phyloP scores from a whole-genome alignment of 345 rosid species.

The Rhizophora apiculata region DNA sequence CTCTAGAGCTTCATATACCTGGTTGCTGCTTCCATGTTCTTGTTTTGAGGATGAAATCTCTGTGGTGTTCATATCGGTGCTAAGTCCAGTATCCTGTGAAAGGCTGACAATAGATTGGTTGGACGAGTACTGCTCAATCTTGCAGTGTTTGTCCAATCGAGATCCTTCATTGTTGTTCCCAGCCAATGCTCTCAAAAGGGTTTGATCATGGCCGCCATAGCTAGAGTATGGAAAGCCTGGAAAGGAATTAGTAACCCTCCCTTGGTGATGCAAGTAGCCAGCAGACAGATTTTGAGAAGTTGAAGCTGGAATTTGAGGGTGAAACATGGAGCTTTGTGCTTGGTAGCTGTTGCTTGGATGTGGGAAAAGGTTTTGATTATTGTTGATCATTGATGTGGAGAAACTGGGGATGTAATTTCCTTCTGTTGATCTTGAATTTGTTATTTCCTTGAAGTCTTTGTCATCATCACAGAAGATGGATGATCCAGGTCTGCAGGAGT shows the following conservation, averaged over 20 bases:
- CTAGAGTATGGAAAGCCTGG: constrained; percentile 3
- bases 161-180: constrained; percentile 8
- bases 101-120: constrained; percentile 52
- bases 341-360: constrained; percentile 20
- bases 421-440: constrained; percentile 15
- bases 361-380: constrained; percentile 11
- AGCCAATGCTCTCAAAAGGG: constrained; percentile 25
- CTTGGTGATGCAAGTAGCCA: constrained; percentile 30
- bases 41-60: constrained; percentile 61
- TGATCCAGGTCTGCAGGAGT: constrained; percentile 19
- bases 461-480: constrained; percentile 23
- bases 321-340: constrained; percentile 21
- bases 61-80: constrained; percentile 42
- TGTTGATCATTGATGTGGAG: not conserved
- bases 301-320: constrained; percentile 24
- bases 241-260: constrained; percentile 1
- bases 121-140: constrained; percentile 52
- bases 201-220: constrained; percentile 17
- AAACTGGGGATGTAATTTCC: constrained; percentile 10
- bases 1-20: constrained; percentile 26
- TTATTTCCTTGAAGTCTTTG: constrained; percentile 30
- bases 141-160: constrained; percentile 31
- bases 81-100: constrained; percentile 61
- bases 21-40: constrained; percentile 25
- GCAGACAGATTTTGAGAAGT: constrained; percentile 13